phyloP scores from a whole-genome alignment of 352 stramenopile species.

The Pythium apleroticum region DNA sequence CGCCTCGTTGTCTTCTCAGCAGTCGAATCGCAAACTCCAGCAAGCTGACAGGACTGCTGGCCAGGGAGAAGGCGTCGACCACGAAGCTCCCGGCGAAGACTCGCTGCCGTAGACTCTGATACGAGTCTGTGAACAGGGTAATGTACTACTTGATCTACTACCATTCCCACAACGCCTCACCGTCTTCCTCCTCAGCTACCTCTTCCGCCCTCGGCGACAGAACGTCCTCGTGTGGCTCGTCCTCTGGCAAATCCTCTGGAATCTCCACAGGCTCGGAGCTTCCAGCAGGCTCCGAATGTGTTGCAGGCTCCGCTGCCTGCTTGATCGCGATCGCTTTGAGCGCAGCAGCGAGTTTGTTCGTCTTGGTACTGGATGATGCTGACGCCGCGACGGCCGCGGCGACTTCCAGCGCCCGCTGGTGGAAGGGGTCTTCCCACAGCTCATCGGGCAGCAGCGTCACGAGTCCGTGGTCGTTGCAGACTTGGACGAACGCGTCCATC shows the following conservation, averaged over 20 bases:
- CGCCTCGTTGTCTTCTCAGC: not conserved
- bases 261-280: slow-evolving; percentile 20
- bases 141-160: slow-evolving; percentile 22
- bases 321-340: slow-evolving; percentile 6
- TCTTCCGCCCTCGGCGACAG: slow-evolving; percentile 44
- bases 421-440: slow-evolving; percentile 54
- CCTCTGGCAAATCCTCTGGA: slow-evolving; percentile 36
- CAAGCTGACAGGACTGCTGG: not conserved
- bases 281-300: not conserved
- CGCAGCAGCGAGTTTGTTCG: not conserved
- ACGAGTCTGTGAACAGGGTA: not conserved
- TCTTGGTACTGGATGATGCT: not conserved
- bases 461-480: slow-evolving; percentile 72
- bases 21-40: not conserved
- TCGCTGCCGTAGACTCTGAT: not conserved
- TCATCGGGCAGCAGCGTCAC: slow-evolving; percentile 65
- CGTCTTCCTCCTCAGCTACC: slow-evolving; percentile 46
- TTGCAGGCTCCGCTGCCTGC: not conserved
- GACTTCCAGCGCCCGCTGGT: not conserved
- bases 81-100: not conserved
- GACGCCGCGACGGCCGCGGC: not conserved
- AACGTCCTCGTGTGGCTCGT: not conserved
- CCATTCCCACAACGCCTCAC: slow-evolving; percentile 38
- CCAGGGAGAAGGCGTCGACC: not conserved
- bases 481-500: slow-evolving; percentile 64